phyloP scores from a whole-genome alignment of 2,329 filamentous ascomycete species.

The Fusarium hostae region DNA sequence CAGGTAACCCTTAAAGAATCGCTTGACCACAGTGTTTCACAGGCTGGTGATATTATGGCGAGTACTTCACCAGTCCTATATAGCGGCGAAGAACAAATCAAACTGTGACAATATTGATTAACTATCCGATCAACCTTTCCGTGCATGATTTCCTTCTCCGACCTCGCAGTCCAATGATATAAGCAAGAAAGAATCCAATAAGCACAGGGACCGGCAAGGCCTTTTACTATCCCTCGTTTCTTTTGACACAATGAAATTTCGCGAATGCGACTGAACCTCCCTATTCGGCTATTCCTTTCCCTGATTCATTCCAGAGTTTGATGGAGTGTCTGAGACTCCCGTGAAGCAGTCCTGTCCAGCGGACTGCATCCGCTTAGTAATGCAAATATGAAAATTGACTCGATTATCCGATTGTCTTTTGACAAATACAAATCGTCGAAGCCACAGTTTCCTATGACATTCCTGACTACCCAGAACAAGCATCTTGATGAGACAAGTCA shows the following conservation, averaged over 20 bases:
- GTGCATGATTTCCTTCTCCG: conserved; percentile 1
- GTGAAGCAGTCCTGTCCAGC: conserved; percentile 19
- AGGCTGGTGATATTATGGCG: no score
- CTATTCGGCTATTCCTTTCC: neutral
- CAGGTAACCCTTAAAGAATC: no score
- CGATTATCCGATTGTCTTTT: conserved; percentile 18
- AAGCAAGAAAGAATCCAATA: conserved; percentile 16
- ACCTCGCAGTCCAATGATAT: conserved; percentile 29
- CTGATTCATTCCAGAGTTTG: neutral
- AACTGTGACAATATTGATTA: conserved; percentile 7
- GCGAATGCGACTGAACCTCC: conserved; percentile 12
- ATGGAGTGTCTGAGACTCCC: neutral
- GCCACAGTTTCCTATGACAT: neutral
- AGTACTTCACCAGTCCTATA: neutral
- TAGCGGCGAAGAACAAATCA: neutral
- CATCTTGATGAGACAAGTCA: neutral
- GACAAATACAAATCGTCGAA: conserved; percentile 9
- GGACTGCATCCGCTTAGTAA: conserved; percentile 33
- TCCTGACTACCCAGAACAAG: neutral
- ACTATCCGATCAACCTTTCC: conserved; percentile 16
- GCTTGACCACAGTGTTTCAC: neutral
- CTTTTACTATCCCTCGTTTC: conserved; percentile 9
- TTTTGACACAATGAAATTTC: conserved; percentile 39
- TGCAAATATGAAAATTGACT: conserved; percentile 37
- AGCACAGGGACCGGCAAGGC: neutral